A percentile compares a stretch with the other conserved stretches of the same genome.
Evolutionary conservation across 352 stramenopile genomes (phyloP).

Genomic region (Globisporangium solare): DNA sequence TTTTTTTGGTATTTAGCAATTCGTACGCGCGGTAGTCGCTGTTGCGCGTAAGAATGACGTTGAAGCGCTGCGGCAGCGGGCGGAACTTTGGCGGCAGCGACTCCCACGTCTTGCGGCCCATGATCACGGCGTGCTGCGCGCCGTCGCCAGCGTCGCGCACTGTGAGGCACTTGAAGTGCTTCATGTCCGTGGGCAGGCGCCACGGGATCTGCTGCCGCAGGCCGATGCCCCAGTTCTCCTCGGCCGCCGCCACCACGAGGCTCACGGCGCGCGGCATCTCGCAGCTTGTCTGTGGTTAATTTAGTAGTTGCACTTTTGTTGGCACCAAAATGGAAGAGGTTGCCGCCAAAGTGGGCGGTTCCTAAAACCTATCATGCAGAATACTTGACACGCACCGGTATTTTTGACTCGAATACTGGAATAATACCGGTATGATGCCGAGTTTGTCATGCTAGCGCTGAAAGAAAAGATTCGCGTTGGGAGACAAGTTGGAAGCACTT

Average conservation of each 20-base stretch:
- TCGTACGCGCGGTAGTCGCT: conserved; percentile 27
- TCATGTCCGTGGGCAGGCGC: conserved; percentile 94
- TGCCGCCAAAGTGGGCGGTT: not conserved
- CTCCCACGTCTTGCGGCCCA: conserved; percentile 99
- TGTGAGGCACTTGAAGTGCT: conserved; percentile 95
- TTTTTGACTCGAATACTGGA: no score
- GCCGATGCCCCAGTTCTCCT: conserved; percentile 86
- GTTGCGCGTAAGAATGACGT: conserved; percentile 94
- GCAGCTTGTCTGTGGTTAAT: not conserved
- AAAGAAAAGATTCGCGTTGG: no score
- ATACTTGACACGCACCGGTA: not conserved
- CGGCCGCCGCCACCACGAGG: conserved; percentile 87
- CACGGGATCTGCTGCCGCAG: conserved; percentile 89
- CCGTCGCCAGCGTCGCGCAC: conserved; percentile 19
- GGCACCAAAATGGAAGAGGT: not conserved
- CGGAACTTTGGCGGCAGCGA: conserved; percentile 96
- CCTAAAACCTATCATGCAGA: not conserved
- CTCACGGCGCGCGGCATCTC: conserved; percentile 37
- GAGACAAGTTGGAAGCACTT: no score
- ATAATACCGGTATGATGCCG: no score
- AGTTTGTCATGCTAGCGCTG: no score
- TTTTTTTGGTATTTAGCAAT: no score
- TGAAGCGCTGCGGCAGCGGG: conserved; percentile 92
- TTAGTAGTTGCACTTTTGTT: not conserved
- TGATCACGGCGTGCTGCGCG: conserved; percentile 96